Conservation (phyloP, 495 filamentous ascomycete genomes). For the Penicillium maclennaniae region DNA sequence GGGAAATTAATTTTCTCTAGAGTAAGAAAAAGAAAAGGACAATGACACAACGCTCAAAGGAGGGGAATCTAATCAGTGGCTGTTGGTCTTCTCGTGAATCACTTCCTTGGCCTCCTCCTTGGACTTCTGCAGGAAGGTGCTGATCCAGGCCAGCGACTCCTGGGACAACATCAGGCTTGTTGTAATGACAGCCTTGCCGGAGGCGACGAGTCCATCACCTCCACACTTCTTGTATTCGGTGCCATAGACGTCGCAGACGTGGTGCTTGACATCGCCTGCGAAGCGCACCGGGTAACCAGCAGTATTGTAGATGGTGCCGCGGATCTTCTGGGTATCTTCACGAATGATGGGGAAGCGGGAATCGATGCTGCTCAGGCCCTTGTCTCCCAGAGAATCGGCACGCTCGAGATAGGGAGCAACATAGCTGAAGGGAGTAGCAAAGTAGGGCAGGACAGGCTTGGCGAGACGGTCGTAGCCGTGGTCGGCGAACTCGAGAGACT, state of each 20-base stretch:
- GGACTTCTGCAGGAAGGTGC: slow-evolving; percentile 51
- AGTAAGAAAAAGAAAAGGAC: slow-evolving; percentile 8
- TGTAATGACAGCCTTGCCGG: slow-evolving; percentile 69
- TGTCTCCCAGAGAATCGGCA: slow-evolving; percentile 76
- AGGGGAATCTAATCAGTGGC: slow-evolving; percentile 16
- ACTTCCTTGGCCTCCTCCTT: slow-evolving; percentile 59
- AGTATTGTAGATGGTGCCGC: slow-evolving; percentile 58
- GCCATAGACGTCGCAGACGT: slow-evolving; percentile 68
- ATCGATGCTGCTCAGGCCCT: slow-evolving; percentile 70
- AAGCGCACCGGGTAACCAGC: slow-evolving; percentile 64
- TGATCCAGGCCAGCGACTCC: slow-evolving; percentile 60
- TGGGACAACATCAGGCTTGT: slow-evolving; percentile 67
- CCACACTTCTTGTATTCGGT: slow-evolving; percentile 74
- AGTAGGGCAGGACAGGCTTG: slow-evolving; percentile 72
- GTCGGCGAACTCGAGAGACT: slow-evolving; percentile 68
- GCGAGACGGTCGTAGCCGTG: slow-evolving; percentile 62
- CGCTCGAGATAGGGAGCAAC: slow-evolving; percentile 78
- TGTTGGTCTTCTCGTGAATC: slow-evolving; percentile 50
- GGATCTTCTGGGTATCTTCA: slow-evolving; percentile 77
- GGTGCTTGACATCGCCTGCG: slow-evolving; percentile 65
- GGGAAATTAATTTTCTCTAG: slow-evolving; percentile 31
- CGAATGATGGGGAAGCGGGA: slow-evolving; percentile 79
- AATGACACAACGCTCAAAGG: slow-evolving; percentile 1
- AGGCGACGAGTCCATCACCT: slow-evolving; percentile 62
- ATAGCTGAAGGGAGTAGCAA: slow-evolving; percentile 70